Evolutionary conservation across 371 early-diverging fungal genomes (phyloP).

Genomic region (Mucor velutinosus): DNA sequence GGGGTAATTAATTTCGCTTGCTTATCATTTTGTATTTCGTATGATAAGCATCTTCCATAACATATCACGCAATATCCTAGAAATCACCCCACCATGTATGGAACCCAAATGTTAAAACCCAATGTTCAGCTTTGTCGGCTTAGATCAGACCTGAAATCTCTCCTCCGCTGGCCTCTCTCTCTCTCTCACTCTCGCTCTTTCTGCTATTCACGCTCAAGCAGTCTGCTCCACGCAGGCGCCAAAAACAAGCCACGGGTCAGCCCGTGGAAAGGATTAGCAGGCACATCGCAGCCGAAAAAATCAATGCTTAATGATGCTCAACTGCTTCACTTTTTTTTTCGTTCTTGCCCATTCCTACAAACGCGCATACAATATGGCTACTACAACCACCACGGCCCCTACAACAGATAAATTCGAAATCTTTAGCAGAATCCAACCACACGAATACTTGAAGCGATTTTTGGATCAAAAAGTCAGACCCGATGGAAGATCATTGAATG

Average conservation of each 20-base stretch:
- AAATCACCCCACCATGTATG: conserved; percentile 1
- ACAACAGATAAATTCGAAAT: conserved; percentile 45
- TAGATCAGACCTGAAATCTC: too few relatives aligned
- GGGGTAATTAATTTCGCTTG: neutral
- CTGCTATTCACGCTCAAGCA: too few relatives aligned
- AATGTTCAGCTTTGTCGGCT: too few relatives aligned
- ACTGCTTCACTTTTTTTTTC: neutral
- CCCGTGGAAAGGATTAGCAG: too few relatives aligned
- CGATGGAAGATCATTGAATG: conserved; percentile 73
- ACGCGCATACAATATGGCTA: conserved; percentile 6
- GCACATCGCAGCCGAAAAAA: neutral
- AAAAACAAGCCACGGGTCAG: too few relatives aligned
- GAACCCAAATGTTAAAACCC: too few relatives aligned
- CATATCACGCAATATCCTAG: conserved; percentile 1
- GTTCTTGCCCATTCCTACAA: neutral
- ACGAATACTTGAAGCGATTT: conserved; percentile 87
- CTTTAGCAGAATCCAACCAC: conserved; percentile 79
- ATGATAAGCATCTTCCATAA: neutral
- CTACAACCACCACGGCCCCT: neutral
- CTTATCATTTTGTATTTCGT: neutral
- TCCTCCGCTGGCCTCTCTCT: too few relatives aligned
- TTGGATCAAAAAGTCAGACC: conserved; percentile 78
- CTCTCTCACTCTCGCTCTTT: too few relatives aligned
- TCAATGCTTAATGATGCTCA: neutral
- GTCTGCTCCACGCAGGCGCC: too few relatives aligned